Evolutionary conservation across 1,284 basidiomycete genomes (phyloP), one percentile per base, ranked within the genome.

Genomic region (Afroboletus lepidellus): DNA sequence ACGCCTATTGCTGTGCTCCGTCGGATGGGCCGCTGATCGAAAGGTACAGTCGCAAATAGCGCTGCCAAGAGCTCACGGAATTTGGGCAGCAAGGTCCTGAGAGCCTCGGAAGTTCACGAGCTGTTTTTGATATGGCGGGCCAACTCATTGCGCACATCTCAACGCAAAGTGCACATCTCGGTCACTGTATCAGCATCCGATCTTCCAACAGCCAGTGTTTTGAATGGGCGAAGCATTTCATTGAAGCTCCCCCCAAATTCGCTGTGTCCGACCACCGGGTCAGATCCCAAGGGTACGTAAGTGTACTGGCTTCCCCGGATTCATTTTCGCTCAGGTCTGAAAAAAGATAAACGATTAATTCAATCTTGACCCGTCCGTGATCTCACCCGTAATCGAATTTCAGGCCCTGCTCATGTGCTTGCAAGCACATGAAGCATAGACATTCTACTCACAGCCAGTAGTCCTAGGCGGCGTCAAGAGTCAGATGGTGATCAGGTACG

Each of bases 1-100:
- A 51, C 48, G 30, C 33, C 30, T 23, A 41, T 55, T 60, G 50
- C 58, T 58, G 50, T 62, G 50, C 34, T 55, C 58, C 54, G 57
- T 57, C 57, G 57, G 54, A 42, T 50, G 34, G 37, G 20, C 38
- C 29, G 34, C 29, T 60, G 46, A 54, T 57, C 46, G 12, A 38
- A 53, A 59, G 60, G 60, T 24, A 59, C 57, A 38, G 41, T 45
- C 20, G 41, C 30, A 32, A 56, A 38, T 41, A 41, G 32, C 16
- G 3, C 15, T 34, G 49, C 58, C 59, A 36, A 53, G 37, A 60
- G 6, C 47, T 46, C 25, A 46, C 57, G 33, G 23, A 16, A 50
- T 53, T 34, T 46, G 29, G 36, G 7, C 25, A 39, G n/a, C 42
- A 41, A 18, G 23, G 23, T 25, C 46, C 46, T 44, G 48, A 43